Conservation (phyloP, 768 basidiomycete genomes). For the Pholiota microspora region DNA sequence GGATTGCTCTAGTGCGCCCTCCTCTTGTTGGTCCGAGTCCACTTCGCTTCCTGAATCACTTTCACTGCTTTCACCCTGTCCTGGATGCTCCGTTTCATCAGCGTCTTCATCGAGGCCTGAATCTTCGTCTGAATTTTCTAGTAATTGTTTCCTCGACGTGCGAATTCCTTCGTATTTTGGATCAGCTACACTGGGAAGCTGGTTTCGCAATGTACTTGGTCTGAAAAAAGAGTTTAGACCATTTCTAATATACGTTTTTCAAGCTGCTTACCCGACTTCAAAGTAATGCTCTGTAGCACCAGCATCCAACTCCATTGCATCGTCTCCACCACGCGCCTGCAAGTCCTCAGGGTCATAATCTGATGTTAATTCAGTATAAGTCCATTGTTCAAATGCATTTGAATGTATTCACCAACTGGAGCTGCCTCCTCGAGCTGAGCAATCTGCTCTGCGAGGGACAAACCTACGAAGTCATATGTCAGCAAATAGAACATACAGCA, state of each 20-base stretch:
- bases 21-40: conserved; percentile 25
- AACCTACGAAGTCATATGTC: conserved; percentile 25
- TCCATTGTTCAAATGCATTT: background rate
- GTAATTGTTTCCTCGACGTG: conserved; percentile 57
- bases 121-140: conserved; percentile 40
- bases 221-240: conserved; percentile 33
- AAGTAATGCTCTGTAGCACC: conserved; percentile 70
- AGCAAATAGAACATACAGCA: background rate
- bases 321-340: conserved; percentile 49
- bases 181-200: conserved; percentile 64
- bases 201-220: conserved; percentile 65
- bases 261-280: conserved; percentile 68
- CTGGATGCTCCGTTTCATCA: conserved; percentile 18
- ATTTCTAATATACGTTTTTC: background rate
- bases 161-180: conserved; percentile 77
- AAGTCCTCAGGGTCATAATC: conserved; percentile 78
- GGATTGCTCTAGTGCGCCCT: conserved; percentile 14
- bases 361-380: conserved; percentile 23
- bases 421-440: conserved; percentile 73
- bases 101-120: conserved; percentile 25
- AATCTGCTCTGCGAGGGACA: conserved; percentile 78
- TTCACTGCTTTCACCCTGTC: conserved; percentile 15
- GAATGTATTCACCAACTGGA: conserved; percentile 53
- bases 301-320: conserved; percentile 30
- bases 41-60: conserved; percentile 29